phyloP scores from a whole-genome alignment of 441 rosid genomes.

The Eutrema salsugineum region DNA sequence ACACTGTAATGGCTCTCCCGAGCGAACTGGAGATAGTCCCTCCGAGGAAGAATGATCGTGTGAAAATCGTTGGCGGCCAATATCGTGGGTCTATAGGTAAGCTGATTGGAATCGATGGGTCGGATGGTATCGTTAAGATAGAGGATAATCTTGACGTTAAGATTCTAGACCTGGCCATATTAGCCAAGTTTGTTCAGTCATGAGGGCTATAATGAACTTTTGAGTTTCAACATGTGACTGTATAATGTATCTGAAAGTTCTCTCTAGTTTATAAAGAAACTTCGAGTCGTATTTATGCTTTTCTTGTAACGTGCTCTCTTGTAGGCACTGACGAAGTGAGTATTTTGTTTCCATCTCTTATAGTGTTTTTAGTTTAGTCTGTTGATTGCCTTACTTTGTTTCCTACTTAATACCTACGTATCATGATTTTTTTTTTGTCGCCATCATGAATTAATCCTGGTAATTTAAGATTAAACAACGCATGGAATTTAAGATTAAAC shows the following conservation, averaged over 20 bases:
- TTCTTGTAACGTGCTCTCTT: too few relatives aligned
- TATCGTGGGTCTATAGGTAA: constrained; percentile 82
- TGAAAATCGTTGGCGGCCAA: constrained; percentile 84
- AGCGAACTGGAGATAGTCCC: constrained; percentile 63
- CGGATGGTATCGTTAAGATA: constrained; percentile 85
- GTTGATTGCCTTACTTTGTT: too few relatives aligned
- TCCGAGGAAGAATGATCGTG: constrained; percentile 84
- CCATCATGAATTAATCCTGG: too few relatives aligned
- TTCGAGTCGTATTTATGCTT: too few relatives aligned
- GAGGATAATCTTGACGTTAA: constrained; percentile 89
- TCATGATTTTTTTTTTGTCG: too few relatives aligned
- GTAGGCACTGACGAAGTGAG: too few relatives aligned
- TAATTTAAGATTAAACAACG: too few relatives aligned
- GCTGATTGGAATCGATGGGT: constrained; percentile 91
- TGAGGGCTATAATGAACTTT: constrained; percentile 4
- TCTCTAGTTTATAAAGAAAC: constrained; percentile 12
- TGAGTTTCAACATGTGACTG: background rate
- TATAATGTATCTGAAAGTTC: constrained; percentile 3
- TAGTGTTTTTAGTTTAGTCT: too few relatives aligned
- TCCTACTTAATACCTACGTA: too few relatives aligned
- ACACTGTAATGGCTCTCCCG: constrained; percentile 42
- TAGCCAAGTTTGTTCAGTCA: constrained; percentile 58
- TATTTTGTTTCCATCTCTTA: too few relatives aligned
- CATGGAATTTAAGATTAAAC: too few relatives aligned
- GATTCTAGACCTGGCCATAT: constrained; percentile 72